Evolutionary conservation across 257 asterid genomes (phyloP).

Genomic region (Nicotiana attenuata): DNA sequence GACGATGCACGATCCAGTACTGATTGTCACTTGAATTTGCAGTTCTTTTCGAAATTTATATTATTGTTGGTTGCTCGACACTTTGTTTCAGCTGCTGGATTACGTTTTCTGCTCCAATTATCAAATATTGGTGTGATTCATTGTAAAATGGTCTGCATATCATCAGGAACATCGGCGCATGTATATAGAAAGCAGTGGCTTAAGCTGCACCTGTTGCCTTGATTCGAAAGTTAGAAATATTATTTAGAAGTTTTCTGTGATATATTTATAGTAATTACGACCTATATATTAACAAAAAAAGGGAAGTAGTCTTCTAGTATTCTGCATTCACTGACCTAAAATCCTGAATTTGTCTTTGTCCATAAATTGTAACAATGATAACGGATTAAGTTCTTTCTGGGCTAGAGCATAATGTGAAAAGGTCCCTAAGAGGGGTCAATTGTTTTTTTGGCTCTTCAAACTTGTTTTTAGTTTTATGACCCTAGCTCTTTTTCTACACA

Average conservation of each 20-base stretch:
- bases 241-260: background rate
- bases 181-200: background rate
- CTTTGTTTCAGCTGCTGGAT: background rate
- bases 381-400: background rate
- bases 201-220: background rate
- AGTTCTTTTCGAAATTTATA: background rate
- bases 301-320: background rate
- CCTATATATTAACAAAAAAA: background rate
- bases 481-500: no score
- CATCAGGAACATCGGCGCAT: background rate
- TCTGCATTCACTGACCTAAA: background rate
- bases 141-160: background rate
- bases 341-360: background rate
- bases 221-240: background rate
- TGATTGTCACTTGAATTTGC: background rate
- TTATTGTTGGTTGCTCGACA: background rate
- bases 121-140: background rate
- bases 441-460: no score
- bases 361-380: background rate
- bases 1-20: conserved; percentile 32
- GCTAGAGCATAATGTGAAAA: background rate
- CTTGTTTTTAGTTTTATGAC: no score
- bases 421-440: no score
- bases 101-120: background rate
- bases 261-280: background rate